Evolutionary conservation across 176 grass and related monocot genomes (phyloP), one percentile per base, ranked within the genome.

Genomic region (Oryza meridionalis): DNA sequence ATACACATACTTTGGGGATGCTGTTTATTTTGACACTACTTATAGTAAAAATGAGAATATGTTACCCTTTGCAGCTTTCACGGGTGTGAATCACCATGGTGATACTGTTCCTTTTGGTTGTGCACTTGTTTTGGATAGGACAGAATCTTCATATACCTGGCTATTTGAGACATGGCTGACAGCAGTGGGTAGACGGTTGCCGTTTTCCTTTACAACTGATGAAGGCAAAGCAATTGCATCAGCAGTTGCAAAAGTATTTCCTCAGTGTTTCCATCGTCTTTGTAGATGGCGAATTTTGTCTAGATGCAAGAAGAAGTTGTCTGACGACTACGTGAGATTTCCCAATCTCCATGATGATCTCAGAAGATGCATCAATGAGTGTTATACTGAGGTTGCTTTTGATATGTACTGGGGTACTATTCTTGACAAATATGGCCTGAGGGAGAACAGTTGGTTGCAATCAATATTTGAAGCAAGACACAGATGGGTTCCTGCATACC

Each of bases 201-300:
- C 96, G 6, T 81, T 90, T 76, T 93, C 96, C 33, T 74, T 98
- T 46, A 95, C 93, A 53, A 98, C 93, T 67, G 91, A 98, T 87
- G 90, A 95, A 88, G 83, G 93, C 11, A 98, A 91, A 84, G 70
- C 77, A 75, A 82, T 95, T 26, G 22, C 79, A 86, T 68, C 75
- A 74, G 87, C 95, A 70, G 91, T 98, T 80, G 82, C 81, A 13
- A 90, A 89, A 74, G 81, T 92, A 76, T 95, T 98, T 87, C 93
- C 96, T 43, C 87, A 92, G 17, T 92, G 92, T 65, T 87, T 76
- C 64, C 96, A 98, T 90, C 90, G 93, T n/a, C 83, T 95, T 45
- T 98, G 96, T 67, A 94, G 96, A 85, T 98, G 96, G 96, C 72
- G 87, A 22, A 85, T 98, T 78, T 91, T 98, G 62, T 90, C 96